Evolutionary conservation across 768 basidiomycete genomes (phyloP).

Genomic region (Arthromyces matolae): DNA sequence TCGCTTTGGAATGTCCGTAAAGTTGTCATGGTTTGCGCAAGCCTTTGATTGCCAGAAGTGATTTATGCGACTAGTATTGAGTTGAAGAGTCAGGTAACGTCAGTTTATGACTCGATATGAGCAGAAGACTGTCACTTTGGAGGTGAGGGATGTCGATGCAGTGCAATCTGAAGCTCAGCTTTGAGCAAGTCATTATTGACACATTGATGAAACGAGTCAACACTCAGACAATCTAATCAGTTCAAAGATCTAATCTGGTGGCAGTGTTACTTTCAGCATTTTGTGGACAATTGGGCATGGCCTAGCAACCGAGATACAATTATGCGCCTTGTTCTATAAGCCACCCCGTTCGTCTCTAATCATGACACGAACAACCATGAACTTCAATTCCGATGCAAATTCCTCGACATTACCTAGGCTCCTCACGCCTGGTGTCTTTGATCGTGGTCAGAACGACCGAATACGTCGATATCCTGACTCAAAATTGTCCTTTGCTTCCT

Average conservation of each 20-base stretch:
- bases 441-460: constrained; percentile 57
- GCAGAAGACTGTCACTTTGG: constrained; percentile 1
- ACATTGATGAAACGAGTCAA: too few species aligned
- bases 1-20: constrained; percentile 67
- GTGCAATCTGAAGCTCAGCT: not conserved
- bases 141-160: not conserved
- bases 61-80: constrained; percentile 12
- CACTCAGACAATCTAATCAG: constrained; percentile 1
- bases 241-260: constrained; percentile 17
- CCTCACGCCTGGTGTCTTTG: constrained; percentile 58
- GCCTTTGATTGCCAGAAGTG: not conserved
- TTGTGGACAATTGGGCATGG: too few species aligned
- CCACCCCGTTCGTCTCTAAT: too few species aligned
- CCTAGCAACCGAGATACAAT: constrained; percentile 20
- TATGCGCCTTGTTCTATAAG: constrained; percentile 5
- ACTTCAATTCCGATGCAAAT: constrained; percentile 13
- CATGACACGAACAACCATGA: constrained; percentile 3
- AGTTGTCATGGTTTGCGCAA: constrained; percentile 40
- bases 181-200: not conserved
- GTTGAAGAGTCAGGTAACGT: constrained; percentile 19
- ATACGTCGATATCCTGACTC: constrained; percentile 59
- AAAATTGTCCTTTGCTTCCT: constrained; percentile 68
- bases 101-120: constrained; percentile 16
- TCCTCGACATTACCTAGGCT: constrained; percentile 17
- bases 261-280: too few species aligned